Base-by-base conservation (phyloP, 768 basidiomycete species). In the Fomitopsis pulvina region DNA sequence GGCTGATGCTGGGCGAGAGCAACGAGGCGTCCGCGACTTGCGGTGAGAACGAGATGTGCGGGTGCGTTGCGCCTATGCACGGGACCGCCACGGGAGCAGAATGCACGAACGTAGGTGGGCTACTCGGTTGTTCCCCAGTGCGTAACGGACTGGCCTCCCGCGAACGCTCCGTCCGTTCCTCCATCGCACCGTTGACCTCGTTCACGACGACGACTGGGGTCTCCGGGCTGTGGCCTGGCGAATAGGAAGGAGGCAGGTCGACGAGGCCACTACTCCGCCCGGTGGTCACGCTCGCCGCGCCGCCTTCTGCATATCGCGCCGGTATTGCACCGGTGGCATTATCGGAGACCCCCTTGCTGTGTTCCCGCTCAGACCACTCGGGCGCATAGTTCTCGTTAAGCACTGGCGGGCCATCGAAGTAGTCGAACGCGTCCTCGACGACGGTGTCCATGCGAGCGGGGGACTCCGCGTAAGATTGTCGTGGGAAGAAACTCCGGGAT, bases 371-470 rank as follows among this genome's bases (percentile, higher is more conserved):
- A 14, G 45, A 22, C 45, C 45, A 46, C n/a, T 22, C 30, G 5
- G 43, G 12, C 26, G 45, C 4, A 50, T 70, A 76, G 52, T 77
- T 78, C 46, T 76, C 76, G 2, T 76, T 77, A 12, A 80, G 67
- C 59, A 80, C 78, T 8, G 28, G 22, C 2, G 81, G 74, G 1
- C 77, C 80, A 9, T 66, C 75, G 56, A 83, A 82, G 63, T 80
- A 79, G 57, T 83, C 80, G 55, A 77, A 78, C 14, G 77, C 76
- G 53, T 70, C 71, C 26, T 65, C 71, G 29, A 71, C 68, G 38
- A 58, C 60, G 10, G 56, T 54, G 32, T 66, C 59, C 42, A 56
- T 53, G 21, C 48, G 54, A 52, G 53, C 51, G 0, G 61, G 61
- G 27, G 59, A 60, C 25, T 54, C 55, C 27, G 44, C 49, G 42